Base-by-base conservation (phyloP, 2,329 filamentous ascomycete genomes). In the Cladophialophora yegresii region DNA sequence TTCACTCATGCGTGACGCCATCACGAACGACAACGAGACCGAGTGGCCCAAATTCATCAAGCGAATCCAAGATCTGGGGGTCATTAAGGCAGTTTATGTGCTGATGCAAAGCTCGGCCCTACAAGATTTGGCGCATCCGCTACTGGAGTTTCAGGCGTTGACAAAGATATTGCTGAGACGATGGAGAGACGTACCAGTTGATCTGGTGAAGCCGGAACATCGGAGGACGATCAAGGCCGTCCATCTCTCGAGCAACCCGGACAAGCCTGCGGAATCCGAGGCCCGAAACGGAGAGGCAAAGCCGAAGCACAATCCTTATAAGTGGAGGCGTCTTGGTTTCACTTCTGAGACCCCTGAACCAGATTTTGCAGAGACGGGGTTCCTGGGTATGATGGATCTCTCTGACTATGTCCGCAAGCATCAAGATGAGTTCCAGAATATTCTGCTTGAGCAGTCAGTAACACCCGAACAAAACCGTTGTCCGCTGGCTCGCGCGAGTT, bases 21-120 rank as follows among this genome's bases (percentile, higher is more conserved):
- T 98, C 58, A 89, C 90, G 30, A 88, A 85, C 72, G 91, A 93
- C 58, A 82, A 82, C 50, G 85, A 88, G 64, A 87, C 91, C 66
- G 93, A 98, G 72, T 98, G 95, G 93, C 91, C 92, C 55, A 95
- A 91, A 72, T 96, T 98, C 73, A 93, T 99, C 77, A 96, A 96
- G 80, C 85, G 88, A 69, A 78, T 99, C 70, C 95, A 98, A 76
- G 93, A 98, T 77, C 79, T 98, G 32, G 95, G 93, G 0, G 86
- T 98, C 45, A 96, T 98, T 69, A 91, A 92, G 76, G 91, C 92
- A 9, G 93, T 96, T 13, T 97, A 92, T 76, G 86, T 87, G 69
- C 85, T 99, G 62, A 97, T 98, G 92, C 93, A 96, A 79, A 93
- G 93, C 72, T 93, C 92, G 30, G 89, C 92, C 1, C 82, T 98